Evolutionary conservation across 2,329 filamentous ascomycete species (phyloP).

Genomic region (Ceratocystis eucalypticola): DNA sequence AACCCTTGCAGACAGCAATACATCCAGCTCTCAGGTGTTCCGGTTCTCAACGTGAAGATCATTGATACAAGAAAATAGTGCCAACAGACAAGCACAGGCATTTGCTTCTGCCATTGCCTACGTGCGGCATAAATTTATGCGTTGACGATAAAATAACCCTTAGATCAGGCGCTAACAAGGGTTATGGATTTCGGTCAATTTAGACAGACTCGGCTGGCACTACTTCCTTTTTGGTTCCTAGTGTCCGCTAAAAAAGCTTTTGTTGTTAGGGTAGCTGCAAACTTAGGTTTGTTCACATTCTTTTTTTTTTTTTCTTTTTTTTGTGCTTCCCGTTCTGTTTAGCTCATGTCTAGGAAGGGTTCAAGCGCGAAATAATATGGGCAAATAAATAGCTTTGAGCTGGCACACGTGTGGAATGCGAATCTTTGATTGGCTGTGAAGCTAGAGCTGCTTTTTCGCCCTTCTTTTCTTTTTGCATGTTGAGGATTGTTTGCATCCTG

Average conservation of each 20-base stretch:
- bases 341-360: background rate
- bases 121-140: too few relatives aligned
- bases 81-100: too few relatives aligned
- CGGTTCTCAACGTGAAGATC: too few relatives aligned
- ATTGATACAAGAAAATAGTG: too few relatives aligned
- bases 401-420: conserved; percentile 3
- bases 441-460: background rate
- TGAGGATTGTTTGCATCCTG: conserved; percentile 4
- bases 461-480: background rate
- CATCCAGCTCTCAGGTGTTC: too few relatives aligned
- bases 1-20: too few relatives aligned
- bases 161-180: rapidly evolving
- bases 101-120: too few relatives aligned
- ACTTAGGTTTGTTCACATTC: background rate
- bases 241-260: conserved; percentile 2
- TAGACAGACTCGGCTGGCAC: background rate
- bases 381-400: background rate
- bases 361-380: background rate
- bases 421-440: conserved; percentile 6
- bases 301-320: background rate
- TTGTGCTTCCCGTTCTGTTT: background rate
- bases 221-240: background rate
- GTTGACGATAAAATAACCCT: too few relatives aligned
- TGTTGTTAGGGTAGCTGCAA: background rate
- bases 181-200: background rate